Percentiles rank a stretch among this genome's conserved stretches.
Evolutionary conservation across 352 stramenopile species (phyloP).

Genomic region (Globisporangium perplexum): DNA sequence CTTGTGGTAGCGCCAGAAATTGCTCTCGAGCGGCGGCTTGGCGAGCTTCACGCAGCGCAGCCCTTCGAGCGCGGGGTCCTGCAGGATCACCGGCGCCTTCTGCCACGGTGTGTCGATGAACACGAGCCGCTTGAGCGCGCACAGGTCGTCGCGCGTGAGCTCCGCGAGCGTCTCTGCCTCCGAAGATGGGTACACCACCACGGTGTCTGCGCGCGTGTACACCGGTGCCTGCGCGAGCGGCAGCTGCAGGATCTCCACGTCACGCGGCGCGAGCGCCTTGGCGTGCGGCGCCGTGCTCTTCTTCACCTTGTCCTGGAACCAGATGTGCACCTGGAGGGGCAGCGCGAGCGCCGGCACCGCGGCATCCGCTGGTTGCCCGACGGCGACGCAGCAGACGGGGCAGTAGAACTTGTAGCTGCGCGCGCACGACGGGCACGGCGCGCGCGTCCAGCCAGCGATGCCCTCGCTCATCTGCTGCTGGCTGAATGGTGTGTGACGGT

Average conservation of each 20-base stretch:
- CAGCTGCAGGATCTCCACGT: slow-evolving; percentile 69
- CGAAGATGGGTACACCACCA: slow-evolving; percentile 82
- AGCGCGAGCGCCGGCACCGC: slow-evolving; percentile 49
- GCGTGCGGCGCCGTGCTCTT: slow-evolving; percentile 86
- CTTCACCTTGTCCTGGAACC: slow-evolving; percentile 87
- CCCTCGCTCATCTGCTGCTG: neutral
- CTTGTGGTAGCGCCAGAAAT: slow-evolving; percentile 87
- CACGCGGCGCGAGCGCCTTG: slow-evolving; percentile 64
- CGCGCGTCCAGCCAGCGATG: slow-evolving; percentile 36
- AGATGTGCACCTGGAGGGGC: slow-evolving; percentile 76
- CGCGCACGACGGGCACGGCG: slow-evolving; percentile 53
- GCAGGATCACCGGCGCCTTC: slow-evolving; percentile 72
- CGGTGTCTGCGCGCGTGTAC: slow-evolving; percentile 55
- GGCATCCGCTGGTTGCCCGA: slow-evolving; percentile 49
- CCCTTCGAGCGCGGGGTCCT: slow-evolving; percentile 39
- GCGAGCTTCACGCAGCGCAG: slow-evolving; percentile 78
- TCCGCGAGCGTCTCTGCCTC: slow-evolving; percentile 58
- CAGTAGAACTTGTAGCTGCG: slow-evolving; percentile 89
- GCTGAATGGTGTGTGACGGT: neutral
- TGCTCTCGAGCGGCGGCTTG: slow-evolving; percentile 69
- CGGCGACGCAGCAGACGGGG: slow-evolving; percentile 53
- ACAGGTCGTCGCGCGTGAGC: slow-evolving; percentile 50
- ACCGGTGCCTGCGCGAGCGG: slow-evolving; percentile 22
- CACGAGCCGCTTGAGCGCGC: slow-evolving; percentile 55
- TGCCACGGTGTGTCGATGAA: slow-evolving; percentile 88